These are phyloP conservation scores for Telfairia occidentalis DNA, from an alignment of 331 rosid genomes.

Conservation along the genomic window DNA sequence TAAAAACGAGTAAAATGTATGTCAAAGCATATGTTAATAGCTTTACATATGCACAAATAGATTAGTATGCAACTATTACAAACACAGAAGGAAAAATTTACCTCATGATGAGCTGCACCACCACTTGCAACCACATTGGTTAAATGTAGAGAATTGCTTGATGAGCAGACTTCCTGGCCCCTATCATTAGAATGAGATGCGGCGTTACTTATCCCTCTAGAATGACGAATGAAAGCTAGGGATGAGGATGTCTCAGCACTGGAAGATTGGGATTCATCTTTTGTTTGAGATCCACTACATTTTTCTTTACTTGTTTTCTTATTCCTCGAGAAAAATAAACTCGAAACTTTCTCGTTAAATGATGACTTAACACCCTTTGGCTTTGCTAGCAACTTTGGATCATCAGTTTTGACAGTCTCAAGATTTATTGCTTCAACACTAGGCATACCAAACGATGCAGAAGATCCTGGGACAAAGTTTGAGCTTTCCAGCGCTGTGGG, in stretches of 20 bases:
- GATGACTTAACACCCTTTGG: conserved; percentile 65
- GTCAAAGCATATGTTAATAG: too few relatives aligned
- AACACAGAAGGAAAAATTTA: conserved; percentile 15
- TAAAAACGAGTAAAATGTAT: too few relatives aligned
- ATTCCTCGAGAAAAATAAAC: conserved; percentile 72
- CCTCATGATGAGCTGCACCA: conserved; percentile 51
- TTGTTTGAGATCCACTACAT: conserved; percentile 27
- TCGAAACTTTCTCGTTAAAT: conserved; percentile 74
- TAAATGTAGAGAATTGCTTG: conserved; percentile 26
- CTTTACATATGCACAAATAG: too few relatives aligned
- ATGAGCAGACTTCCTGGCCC: conserved; percentile 35
- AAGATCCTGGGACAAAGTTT: conserved; percentile 48
- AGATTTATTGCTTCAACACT: conserved; percentile 39
- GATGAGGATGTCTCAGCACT: conserved; percentile 25
- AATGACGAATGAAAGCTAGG: conserved; percentile 16
- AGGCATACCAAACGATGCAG: conserved; percentile 36
- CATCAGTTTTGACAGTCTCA: conserved; percentile 25
- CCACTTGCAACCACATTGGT: conserved; percentile 29
- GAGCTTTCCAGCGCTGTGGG: conserved; percentile 48
- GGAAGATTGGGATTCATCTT: conserved; percentile 28
- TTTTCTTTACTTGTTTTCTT: conserved; percentile 62
- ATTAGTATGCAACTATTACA: background rate
- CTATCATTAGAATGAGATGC: conserved; percentile 33
- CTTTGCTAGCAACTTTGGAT: conserved; percentile 40
- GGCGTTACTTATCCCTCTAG: conserved; percentile 27